Base-by-base conservation (phyloP, 108 stramenopile species). In the Cylindrotheca closterium region DNA sequence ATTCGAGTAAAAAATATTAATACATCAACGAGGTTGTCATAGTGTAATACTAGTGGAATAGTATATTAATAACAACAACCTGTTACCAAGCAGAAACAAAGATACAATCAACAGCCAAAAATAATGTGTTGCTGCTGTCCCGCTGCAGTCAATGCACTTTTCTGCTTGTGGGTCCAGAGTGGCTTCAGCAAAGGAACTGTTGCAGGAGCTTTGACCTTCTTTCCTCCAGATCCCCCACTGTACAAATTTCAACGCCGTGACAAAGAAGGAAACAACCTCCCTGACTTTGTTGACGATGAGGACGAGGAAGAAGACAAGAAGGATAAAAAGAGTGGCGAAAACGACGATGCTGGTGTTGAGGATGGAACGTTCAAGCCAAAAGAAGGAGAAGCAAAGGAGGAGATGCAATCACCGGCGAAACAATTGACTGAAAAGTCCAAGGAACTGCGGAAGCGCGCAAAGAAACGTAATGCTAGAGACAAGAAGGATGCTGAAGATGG, bases 61-160 rank as follows among this genome's bases (percentile, higher is more conserved):
- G n/a, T n/a, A n/a, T n/a, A n/a, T n/a, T n/a, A n/a, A n/a, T n/a
- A n/a, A n/a, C n/a, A n/a, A n/a, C n/a, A n/a, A n/a, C n/a, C n/a
- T n/a, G n/a, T n/a, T n/a, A n/a, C n/a, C n/a, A n/a, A n/a, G n/a
- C n/a, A n/a, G n/a, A n/a, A n/a, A n/a, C n/a, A n/a, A n/a, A n/a
- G n/a, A n/a, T n/a, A n/a, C n/a, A n/a, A n/a, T n/a, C n/a, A n/a
- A n/a, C n/a, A n/a, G n/a, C n/a, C n/a, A n/a, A n/a, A n/a, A n/a
- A n/a, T n/a, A n/a, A 77, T 73, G 73, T 84, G 88, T 61, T 87
- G 87, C 69, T 89, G 88, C 73, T 93, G 91, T 67, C 91, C 91
- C 30, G 75, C 88, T 26, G 91, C 88, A 19, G 86, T 93, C 48
- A 64, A 65, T 50, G 91, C 91, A 29, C 73, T 93, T 18, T 93